phyloP scores from a whole-genome alignment of 306 rosid genomes.

The Rosa multiflora region DNA sequence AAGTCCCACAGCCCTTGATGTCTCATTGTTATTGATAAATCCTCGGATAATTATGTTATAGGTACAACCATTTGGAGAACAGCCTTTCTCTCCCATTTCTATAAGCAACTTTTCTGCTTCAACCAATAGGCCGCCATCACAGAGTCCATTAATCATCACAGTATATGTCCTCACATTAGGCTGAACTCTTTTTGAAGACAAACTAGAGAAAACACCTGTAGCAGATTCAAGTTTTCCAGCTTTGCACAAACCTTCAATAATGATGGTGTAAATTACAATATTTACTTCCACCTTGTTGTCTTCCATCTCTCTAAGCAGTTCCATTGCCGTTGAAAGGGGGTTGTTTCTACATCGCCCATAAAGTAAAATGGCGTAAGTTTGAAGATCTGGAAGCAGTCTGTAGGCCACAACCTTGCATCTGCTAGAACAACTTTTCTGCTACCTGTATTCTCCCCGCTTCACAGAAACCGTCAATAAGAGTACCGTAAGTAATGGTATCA shows the following conservation, averaged over 20 bases:
- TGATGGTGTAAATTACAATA: background rate
- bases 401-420: conserved; percentile 6
- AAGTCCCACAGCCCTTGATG: background rate
- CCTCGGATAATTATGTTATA: background rate
- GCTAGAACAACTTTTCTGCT: conserved; percentile 25
- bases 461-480: conserved; percentile 9
- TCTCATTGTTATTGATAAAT: too few relatives aligned
- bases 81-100: background rate
- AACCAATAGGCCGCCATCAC: background rate
- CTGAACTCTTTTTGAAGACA: background rate
- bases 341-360: background rate
- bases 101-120: background rate
- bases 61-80: background rate
- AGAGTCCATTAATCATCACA: background rate
- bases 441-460: conserved; percentile 7
- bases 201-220: background rate
- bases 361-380: background rate
- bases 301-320: background rate
- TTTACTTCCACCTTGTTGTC: background rate
- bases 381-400: background rate
- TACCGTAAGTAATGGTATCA: conserved; percentile 10
- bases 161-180: background rate
- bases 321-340: background rate
- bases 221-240: background rate
- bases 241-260: background rate